phyloP scores from a whole-genome alignment of 2,329 filamentous ascomycete species.

The Emergomyces pasteurianus region DNA sequence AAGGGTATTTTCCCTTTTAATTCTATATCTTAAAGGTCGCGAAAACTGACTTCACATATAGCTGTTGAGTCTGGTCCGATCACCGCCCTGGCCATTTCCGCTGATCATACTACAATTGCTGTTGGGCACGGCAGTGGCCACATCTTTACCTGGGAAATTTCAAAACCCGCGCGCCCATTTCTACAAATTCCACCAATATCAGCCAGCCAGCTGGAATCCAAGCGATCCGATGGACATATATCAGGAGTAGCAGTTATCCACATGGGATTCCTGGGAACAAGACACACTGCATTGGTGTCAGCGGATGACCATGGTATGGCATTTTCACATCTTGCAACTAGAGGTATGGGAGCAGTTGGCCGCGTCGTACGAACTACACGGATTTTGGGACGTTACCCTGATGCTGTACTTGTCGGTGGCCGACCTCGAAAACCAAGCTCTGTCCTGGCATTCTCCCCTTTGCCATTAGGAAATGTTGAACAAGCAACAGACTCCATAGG shows the following conservation, averaged over 20 bases:
- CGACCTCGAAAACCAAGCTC: slow-evolving; percentile 81
- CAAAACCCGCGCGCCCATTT: slow-evolving; percentile 71
- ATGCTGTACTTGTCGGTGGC: slow-evolving; percentile 48
- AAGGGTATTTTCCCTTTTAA: slow-evolving; percentile 52
- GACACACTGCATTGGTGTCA: slow-evolving; percentile 88
- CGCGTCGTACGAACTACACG: slow-evolving; percentile 79
- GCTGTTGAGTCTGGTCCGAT: slow-evolving; percentile 84
- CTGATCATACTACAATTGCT: slow-evolving; percentile 84
- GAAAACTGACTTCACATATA: slow-evolving; percentile 23
- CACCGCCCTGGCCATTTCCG: slow-evolving; percentile 78
- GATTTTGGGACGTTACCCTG: slow-evolving; percentile 82
- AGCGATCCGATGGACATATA: slow-evolving; percentile 70
- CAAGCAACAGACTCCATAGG: slow-evolving; percentile 78
- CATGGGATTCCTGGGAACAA: slow-evolving; percentile 85
- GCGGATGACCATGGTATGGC: slow-evolving; percentile 95
- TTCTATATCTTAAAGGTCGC: not conserved
- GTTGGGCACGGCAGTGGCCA: slow-evolving; percentile 79
- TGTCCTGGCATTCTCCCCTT: slow-evolving; percentile 77
- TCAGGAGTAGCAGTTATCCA: slow-evolving; percentile 69
- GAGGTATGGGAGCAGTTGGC: slow-evolving; percentile 76
- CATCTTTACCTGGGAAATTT: slow-evolving; percentile 96
- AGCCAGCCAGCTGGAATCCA: slow-evolving; percentile 49
- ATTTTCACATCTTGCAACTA: slow-evolving; percentile 88
- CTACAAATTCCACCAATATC: slow-evolving; percentile 72
- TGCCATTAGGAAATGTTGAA: slow-evolving; percentile 90